A percentile compares a stretch with the other conserved stretches of the same genome.
phyloP scores from a whole-genome alignment of 768 basidiomycete species.

The Termitomyces eurrhizus region DNA sequence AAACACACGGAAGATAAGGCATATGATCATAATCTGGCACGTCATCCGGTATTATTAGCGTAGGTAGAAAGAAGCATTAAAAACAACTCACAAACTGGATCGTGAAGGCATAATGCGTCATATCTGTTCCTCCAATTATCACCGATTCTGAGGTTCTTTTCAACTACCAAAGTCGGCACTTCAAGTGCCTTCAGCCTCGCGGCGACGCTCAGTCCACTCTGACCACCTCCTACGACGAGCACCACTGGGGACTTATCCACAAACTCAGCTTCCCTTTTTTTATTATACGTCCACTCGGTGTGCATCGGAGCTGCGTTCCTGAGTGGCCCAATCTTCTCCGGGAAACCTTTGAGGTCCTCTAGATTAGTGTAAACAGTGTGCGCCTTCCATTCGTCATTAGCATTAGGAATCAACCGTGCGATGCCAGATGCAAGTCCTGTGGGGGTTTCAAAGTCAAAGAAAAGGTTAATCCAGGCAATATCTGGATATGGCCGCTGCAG shows the following conservation, averaged over 20 bases:
- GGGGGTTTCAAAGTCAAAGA: constrained; percentile 54
- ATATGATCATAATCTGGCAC: constrained; percentile 50
- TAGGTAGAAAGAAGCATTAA: neutral
- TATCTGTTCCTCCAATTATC: constrained; percentile 68
- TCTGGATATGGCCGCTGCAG: constrained; percentile 44
- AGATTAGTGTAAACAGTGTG: constrained; percentile 58
- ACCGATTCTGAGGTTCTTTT: constrained; percentile 56
- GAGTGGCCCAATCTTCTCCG: constrained; percentile 44
- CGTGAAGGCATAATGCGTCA: constrained; percentile 62
- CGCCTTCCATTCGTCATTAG: constrained; percentile 50
- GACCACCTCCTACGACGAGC: constrained; percentile 62
- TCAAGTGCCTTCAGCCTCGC: constrained; percentile 56
- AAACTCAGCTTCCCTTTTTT: constrained; percentile 41
- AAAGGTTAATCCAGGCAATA: constrained; percentile 51
- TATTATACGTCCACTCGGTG: constrained; percentile 50
- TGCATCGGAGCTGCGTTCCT: constrained; percentile 42
- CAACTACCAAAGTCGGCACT: constrained; percentile 51
- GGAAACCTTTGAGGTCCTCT: constrained; percentile 47
- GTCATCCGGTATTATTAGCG: neutral
- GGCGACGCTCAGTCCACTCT: constrained; percentile 59
- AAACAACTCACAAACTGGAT: constrained; percentile 55
- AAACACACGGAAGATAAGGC: constrained; percentile 55
- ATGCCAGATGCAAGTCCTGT: constrained; percentile 50
- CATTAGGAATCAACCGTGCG: constrained; percentile 47
- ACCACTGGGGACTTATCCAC: constrained; percentile 39